These are phyloP conservation scores for Suillus spraguei DNA, from an alignment of 768 basidiomycete species.

Conservation along the genomic window DNA sequence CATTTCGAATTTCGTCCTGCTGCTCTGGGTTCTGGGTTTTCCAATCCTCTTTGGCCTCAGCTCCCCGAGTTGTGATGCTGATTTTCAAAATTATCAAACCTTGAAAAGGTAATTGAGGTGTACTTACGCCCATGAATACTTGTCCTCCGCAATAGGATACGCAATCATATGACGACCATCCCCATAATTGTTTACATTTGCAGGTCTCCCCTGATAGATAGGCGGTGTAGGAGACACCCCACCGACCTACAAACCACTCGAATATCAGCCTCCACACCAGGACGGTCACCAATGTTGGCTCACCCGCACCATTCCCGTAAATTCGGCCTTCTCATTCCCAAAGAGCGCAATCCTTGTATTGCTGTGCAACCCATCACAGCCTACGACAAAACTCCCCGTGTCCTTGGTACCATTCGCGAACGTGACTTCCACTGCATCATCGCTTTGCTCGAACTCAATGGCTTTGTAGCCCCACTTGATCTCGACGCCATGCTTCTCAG, in stretches of 20 bases:
- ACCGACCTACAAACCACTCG: conserved; percentile 30
- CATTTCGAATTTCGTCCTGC: conserved; percentile 20
- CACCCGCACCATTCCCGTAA: conserved; percentile 43
- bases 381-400: conserved; percentile 41
- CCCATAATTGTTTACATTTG: conserved; percentile 40
- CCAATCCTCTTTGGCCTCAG: conserved; percentile 45
- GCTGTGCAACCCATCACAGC: conserved; percentile 49
- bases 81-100: background rate
- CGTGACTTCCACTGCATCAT: conserved; percentile 29
- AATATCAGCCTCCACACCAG: background rate
- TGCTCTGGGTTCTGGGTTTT: conserved; percentile 34
- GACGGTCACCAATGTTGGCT: conserved; percentile 6
- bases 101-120: background rate
- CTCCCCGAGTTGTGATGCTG: conserved; percentile 23
- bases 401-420: conserved; percentile 40
- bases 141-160: conserved; percentile 34
- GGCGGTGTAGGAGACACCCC: conserved; percentile 34
- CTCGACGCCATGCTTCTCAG: conserved; percentile 32
- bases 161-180: conserved; percentile 40
- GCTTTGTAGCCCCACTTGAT: conserved; percentile 38
- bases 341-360: conserved; percentile 40
- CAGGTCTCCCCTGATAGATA: conserved; percentile 16
- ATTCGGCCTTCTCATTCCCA: conserved; percentile 36
- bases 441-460: conserved; percentile 33
- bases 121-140: conserved; percentile 43